phyloP scores from a whole-genome alignment of 164 flowering plant species.

The Nymphaea colorata region DNA sequence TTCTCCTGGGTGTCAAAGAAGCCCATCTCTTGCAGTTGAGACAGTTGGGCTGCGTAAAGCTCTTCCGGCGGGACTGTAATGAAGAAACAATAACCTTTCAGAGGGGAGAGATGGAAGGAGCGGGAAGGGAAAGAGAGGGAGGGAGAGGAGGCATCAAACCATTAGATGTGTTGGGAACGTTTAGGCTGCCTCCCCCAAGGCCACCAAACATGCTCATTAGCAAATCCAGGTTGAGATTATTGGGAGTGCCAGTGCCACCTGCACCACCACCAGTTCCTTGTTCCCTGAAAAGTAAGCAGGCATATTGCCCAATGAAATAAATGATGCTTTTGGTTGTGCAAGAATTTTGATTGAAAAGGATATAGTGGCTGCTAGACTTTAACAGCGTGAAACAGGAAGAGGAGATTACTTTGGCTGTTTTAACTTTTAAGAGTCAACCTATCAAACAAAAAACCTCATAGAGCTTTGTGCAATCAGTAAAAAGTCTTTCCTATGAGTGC shows the following conservation, averaged over 20 bases:
- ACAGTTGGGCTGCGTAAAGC: constrained; percentile 81
- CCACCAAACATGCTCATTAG: constrained; percentile 64
- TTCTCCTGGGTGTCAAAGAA: constrained; percentile 91
- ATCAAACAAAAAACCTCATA: no score
- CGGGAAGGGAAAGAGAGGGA: background rate
- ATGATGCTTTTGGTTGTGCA: no score
- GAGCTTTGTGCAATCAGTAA: no score
- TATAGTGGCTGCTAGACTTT: no score
- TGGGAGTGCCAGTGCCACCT: constrained; percentile 28
- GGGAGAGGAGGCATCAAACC: constrained; percentile 13
- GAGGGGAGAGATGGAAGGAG: background rate
- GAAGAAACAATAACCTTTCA: background rate
- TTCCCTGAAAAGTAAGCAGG: constrained; percentile 30
- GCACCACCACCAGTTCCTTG: constrained; percentile 16
- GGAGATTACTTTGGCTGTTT: no score
- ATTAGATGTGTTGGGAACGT: constrained; percentile 21
- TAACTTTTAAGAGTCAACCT: no score
- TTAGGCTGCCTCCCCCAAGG: constrained; percentile 38
- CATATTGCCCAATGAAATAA: background rate
- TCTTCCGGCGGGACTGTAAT: constrained; percentile 83
- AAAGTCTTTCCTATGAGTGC: no score
- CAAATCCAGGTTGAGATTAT: constrained; percentile 32
- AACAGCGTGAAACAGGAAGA: no score
- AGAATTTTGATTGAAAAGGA: no score
- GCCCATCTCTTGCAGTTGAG: constrained; percentile 98